Conservation (phyloP, 2,329 filamentous ascomycete genomes). For the Ilyonectria sp. region DNA sequence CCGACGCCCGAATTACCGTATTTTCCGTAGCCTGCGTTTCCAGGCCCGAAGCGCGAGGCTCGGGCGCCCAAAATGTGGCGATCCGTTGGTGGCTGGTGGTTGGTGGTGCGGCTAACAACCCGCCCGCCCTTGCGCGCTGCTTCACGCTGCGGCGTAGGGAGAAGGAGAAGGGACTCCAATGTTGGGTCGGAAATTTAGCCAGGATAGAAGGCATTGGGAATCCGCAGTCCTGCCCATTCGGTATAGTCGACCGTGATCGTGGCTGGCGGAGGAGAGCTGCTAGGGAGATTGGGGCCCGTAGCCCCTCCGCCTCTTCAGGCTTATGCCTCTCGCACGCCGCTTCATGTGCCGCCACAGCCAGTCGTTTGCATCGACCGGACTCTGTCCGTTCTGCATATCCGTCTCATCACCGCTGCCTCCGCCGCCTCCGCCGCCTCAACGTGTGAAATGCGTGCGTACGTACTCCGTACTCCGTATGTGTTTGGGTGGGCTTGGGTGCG, state of each 20-base stretch:
- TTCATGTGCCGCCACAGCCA: conserved; percentile 32
- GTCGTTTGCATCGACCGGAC: conserved; percentile 2
- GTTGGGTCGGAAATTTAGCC: conserved; percentile 30
- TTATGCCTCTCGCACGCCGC: conserved; percentile 19
- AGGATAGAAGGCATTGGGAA: conserved; percentile 36
- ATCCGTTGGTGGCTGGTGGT: not conserved
- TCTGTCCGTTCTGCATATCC: conserved; percentile 17
- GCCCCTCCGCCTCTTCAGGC: conserved; percentile 32
- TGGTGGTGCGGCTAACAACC: not conserved
- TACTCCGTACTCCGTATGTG: not conserved
- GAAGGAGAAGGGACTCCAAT: not conserved
- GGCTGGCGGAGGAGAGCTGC: conserved; percentile 41
- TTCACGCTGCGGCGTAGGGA: not conserved
- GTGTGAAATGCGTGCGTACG: conserved; percentile 16
- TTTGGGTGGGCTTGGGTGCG: not conserved
- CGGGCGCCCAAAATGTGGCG: conserved; percentile 1
- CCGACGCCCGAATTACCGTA: not conserved
- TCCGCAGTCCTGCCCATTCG: conserved; percentile 38
- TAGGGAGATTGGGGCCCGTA: conserved; percentile 41
- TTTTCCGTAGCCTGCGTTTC: not conserved
- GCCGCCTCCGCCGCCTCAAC: conserved; percentile 21
- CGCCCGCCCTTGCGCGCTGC: not conserved
- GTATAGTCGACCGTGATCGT: conserved; percentile 43
- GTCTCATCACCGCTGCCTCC: conserved; percentile 23
- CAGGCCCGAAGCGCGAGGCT: conserved; percentile 2